Conservation (phyloP, 2,329 filamentous ascomycete species). For the Cladophialophora immunda region DNA sequence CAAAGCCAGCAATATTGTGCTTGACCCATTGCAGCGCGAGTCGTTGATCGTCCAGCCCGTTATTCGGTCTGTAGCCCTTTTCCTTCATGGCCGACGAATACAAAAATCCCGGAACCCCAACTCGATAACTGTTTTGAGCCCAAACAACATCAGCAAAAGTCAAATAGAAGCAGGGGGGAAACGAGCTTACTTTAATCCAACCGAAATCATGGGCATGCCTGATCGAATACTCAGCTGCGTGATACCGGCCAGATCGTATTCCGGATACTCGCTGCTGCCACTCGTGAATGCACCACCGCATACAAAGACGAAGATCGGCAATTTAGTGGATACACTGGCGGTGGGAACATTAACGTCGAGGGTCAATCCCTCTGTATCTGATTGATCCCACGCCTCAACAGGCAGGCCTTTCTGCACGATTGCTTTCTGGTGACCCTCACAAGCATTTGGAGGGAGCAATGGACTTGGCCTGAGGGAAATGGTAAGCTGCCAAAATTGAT, state of each 20-base stretch:
- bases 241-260: neutral
- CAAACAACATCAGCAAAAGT: no score
- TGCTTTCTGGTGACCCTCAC: no score
- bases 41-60: neutral
- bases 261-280: conserved; percentile 2
- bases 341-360: no score
- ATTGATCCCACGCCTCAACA: no score
- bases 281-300: neutral
- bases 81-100: neutral
- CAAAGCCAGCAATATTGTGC: neutral
- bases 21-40: neutral
- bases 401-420: no score
- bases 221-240: neutral
- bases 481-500: no score
- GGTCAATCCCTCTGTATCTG: no score
- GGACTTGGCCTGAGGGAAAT: no score
- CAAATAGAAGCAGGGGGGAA: no score
- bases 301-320: neutral
- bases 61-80: neutral
- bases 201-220: conserved; percentile 1
- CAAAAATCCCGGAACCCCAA: conserved; percentile 3
- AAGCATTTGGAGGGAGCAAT: no score
- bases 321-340: no score
- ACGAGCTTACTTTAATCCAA: neutral
- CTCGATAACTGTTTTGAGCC: neutral